phyloP scores from a whole-genome alignment of 1,284 basidiomycete species.

The Puccinia coronata region DNA sequence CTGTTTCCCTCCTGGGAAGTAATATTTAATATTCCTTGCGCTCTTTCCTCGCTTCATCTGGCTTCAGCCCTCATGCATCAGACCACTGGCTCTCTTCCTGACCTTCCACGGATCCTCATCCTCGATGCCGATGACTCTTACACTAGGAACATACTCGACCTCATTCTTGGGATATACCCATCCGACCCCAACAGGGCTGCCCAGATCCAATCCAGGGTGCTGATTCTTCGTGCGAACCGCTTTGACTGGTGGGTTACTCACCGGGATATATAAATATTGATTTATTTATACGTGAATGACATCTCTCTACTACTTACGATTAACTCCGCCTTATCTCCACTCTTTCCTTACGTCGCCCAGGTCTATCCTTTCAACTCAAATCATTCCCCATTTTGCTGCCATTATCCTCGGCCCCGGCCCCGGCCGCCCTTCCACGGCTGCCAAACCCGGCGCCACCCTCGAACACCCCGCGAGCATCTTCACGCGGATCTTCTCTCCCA shows the following conservation, averaged over 20 bases:
- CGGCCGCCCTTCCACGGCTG: slow-evolving; percentile 69
- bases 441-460: slow-evolving; percentile 66
- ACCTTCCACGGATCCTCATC: slow-evolving; percentile 63
- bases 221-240: background rate
- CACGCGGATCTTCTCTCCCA: slow-evolving; percentile 14
- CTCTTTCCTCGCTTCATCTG: no score
- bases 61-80: no score
- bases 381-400: slow-evolving; percentile 65
- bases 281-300: no score
- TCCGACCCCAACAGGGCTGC: background rate
- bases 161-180: slow-evolving; percentile 45
- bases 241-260: slow-evolving; percentile 59
- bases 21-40: no score
- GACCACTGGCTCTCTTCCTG: no score
- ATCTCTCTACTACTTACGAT: no score
- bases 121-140: slow-evolving; percentile 84
- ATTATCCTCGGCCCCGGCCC: slow-evolving; percentile 76
- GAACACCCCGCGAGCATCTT: slow-evolving; percentile 30
- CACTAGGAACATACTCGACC: slow-evolving; percentile 66
- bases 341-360: no score
- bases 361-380: slow-evolving; percentile 57
- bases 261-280: no score
- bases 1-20: no score
- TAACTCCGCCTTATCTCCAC: background rate
- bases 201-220: background rate